phyloP scores from a whole-genome alignment of 208 protist genomes.

The Trichomonas tenax region DNA sequence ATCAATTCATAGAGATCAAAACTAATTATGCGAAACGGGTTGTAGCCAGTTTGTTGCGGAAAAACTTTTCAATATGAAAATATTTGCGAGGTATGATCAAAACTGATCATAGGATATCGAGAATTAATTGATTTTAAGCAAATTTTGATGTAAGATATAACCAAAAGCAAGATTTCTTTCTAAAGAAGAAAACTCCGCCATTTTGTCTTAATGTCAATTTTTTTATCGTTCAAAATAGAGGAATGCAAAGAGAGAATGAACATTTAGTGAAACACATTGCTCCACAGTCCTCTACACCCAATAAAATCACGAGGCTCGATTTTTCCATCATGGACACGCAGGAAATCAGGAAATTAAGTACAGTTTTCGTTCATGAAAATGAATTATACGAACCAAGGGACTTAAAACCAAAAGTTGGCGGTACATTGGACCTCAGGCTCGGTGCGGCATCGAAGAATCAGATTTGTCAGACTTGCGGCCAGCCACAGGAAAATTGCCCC shows the following conservation, averaged over 20 bases:
- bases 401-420: not conserved
- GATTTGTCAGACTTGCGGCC: constrained; percentile 72
- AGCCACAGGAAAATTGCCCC: constrained; percentile 62
- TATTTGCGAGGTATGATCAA: too few species aligned
- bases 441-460: not conserved
- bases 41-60: too few species aligned
- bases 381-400: not conserved
- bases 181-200: not conserved
- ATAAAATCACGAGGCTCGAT: not conserved
- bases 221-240: not conserved
- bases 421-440: not conserved
- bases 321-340: not conserved
- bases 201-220: not conserved
- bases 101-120: too few species aligned
- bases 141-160: too few species aligned
- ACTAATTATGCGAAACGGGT: too few species aligned
- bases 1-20: too few species aligned
- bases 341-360: constrained; percentile 8
- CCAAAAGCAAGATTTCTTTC: too few species aligned
- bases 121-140: too few species aligned
- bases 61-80: too few species aligned
- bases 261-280: not conserved
- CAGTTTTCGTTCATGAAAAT: not conserved
- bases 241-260: not conserved
- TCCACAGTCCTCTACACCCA: not conserved